Evolutionary conservation across 2,329 filamentous ascomycete species (phyloP), one percentile per base, ranked within the genome.

Genomic region (Alternaria atra): DNA sequence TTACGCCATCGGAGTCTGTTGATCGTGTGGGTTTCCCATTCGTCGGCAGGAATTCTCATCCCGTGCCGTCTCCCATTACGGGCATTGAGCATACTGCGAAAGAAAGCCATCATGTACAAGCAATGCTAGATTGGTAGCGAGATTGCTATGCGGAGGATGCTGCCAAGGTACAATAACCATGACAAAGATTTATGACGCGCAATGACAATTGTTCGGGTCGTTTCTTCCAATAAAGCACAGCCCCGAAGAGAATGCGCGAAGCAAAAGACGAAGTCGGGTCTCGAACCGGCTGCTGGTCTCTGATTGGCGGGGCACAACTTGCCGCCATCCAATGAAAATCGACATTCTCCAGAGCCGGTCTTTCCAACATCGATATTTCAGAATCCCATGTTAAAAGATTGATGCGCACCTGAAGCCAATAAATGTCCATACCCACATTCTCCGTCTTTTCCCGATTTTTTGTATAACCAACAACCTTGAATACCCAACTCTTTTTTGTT

Each of bases 311-410:
- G 46, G 20, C 20, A 2, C 20, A 2, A 55, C 1, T 51, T 56
- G 17, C 52, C 52, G 58, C 34, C 3, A 29, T 8, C 58, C 58
- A 60, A 60, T 60, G 30, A 44, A 15, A 47, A 57, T 60, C 46
- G 20, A 57, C 27, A 40, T 30, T 20, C 13, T 23, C 2, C 6
- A 47, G n/a, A 4, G n/a, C 44, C 12, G n/a, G 17, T 32, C 17
- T 34, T 20, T 10, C 27, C 17, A 48, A 6, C 44, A 50, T 50
- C 30, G 20, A 35, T 25, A 25, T 50, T 12, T 4, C 6, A 25
- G 15, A 50, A 50, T 25, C 15, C 30, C 30, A 50, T 50, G 17
- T 27, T 44, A 27, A 44, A 44, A 44, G 42, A 44, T 44, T 10
- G 40, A 25, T 25, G 20, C 23, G 30, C 30, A 10, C 8, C 9